Conservation (phyloP, 2,329 filamentous ascomycete genomes). For the Claviceps paspali region DNA sequence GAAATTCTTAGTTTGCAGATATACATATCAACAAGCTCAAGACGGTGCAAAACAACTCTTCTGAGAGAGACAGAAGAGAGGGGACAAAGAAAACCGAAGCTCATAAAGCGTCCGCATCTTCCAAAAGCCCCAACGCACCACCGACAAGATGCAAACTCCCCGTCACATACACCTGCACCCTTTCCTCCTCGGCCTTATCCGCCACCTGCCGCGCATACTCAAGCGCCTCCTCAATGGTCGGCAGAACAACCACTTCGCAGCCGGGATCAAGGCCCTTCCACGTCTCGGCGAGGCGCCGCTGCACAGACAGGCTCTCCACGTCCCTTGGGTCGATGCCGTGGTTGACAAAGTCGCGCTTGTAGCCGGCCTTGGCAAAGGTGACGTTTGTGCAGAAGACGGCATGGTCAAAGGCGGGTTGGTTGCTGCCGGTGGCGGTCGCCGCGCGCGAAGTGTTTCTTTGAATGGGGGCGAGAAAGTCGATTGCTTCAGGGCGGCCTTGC, state of each 20-base stretch:
- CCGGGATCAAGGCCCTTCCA: conserved; percentile 33
- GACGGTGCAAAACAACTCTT: no score
- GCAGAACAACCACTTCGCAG: conserved; percentile 30
- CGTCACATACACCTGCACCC: conserved; percentile 37
- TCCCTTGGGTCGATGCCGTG: conserved; percentile 35
- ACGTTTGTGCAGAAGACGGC: conserved; percentile 75
- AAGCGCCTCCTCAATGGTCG: conserved; percentile 41
- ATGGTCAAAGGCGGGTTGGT: conserved; percentile 42
- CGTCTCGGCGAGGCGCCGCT: conserved; percentile 35
- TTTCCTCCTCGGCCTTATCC: conserved; percentile 17
- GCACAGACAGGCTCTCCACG: conserved; percentile 34
- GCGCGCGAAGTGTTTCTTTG: conserved; percentile 19
- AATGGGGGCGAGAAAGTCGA: conserved; percentile 37
- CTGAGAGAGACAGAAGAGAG: no score
- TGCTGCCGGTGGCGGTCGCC: no score
- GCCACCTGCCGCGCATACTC: conserved; percentile 26
- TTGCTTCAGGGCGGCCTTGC: conserved; percentile 39
- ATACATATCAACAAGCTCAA: no score
- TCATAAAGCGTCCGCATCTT: conserved; percentile 28
- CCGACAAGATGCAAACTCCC: conserved; percentile 50
- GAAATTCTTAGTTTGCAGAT: background rate
- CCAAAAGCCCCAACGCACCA: conserved; percentile 33
- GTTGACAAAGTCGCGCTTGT: conserved; percentile 44
- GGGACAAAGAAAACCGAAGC: no score
- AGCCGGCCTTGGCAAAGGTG: conserved; percentile 33